A percentile compares a stretch with the other conserved stretches of the same genome.
Conservation (phyloP, 805 yeast species). For the Saturnispora dispora region DNA sequence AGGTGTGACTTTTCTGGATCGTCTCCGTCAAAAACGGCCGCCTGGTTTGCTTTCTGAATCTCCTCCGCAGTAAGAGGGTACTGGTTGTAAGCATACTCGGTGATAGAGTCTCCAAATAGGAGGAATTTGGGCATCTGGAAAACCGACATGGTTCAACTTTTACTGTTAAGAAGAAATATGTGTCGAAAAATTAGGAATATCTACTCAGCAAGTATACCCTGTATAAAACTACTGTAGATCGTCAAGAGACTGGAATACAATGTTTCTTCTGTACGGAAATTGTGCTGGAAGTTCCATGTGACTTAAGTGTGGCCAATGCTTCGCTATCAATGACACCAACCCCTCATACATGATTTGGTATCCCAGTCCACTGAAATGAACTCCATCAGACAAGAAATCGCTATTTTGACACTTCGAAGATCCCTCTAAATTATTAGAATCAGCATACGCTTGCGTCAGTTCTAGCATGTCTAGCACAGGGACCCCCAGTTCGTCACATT, state of each 20-base stretch:
- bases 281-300: constrained; percentile 2
- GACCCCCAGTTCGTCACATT: constrained; percentile 38
- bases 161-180: background rate
- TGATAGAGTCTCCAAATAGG: constrained; percentile 29
- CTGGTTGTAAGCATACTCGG: constrained; percentile 22
- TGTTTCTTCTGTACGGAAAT: constrained; percentile 9
- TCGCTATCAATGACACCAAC: constrained; percentile 17
- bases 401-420: background rate
- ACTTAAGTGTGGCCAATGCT: background rate
- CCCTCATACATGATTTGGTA: constrained; percentile 30
- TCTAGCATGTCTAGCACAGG: constrained; percentile 38
- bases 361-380: constrained; percentile 32
- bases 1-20: constrained; percentile 4
- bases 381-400: constrained; percentile 32
- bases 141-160: background rate
- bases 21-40: background rate
- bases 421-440: background rate
- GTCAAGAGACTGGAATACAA: constrained; percentile 1
- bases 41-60: background rate
- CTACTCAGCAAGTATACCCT: background rate
- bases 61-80: constrained; percentile 9
- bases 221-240: background rate
- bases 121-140: constrained; percentile 16
- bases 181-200: background rate
- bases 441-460: background rate